phyloP scores from a whole-genome alignment of 2,329 filamentous ascomycete species.

The Aurifilum marmelostoma region DNA sequence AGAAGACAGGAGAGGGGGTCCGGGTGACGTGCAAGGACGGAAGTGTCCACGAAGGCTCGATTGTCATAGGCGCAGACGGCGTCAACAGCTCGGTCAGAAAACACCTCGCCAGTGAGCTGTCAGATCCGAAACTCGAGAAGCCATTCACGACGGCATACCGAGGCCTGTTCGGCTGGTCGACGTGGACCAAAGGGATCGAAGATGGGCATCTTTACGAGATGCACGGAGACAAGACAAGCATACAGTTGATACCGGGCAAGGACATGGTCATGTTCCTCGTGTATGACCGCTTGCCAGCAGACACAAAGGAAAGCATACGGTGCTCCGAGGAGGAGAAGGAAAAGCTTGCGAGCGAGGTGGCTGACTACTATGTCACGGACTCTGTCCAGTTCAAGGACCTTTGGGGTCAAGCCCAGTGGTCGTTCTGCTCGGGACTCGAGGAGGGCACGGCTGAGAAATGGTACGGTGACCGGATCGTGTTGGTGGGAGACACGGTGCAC shows the following conservation, averaged over 20 bases:
- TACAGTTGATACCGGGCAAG: conserved; percentile 24
- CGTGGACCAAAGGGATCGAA: conserved; percentile 18
- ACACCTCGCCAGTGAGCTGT: conserved; percentile 29
- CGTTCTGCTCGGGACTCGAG: conserved; percentile 29
- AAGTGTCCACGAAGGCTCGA: conserved; percentile 32
- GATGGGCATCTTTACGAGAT: conserved; percentile 25
- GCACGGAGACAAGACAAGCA: conserved; percentile 25
- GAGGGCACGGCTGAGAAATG: conserved; percentile 31
- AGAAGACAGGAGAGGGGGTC: conserved; percentile 30
- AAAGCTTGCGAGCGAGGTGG: conserved; percentile 20
- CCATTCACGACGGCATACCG: conserved; percentile 30
- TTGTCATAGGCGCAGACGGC: conserved; percentile 36
- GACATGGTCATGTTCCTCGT: conserved; percentile 28
- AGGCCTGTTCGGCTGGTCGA: conserved; percentile 29
- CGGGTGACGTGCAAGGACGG: conserved; percentile 32
- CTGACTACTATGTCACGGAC: conserved; percentile 27
- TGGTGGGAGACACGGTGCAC: conserved; percentile 34
- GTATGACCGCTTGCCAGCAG: conserved; percentile 28
- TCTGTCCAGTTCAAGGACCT: conserved; percentile 29
- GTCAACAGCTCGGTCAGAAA: conserved; percentile 33
- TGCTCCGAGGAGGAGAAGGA: conserved; percentile 30
- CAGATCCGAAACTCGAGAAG: conserved; percentile 21
- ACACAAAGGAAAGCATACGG: conserved; percentile 22
- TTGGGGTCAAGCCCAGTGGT: conserved; percentile 20
- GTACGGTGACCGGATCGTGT: conserved; percentile 30